phyloP scores from a whole-genome alignment of 805 yeast genomes.

The Lachancea dasiensis region DNA sequence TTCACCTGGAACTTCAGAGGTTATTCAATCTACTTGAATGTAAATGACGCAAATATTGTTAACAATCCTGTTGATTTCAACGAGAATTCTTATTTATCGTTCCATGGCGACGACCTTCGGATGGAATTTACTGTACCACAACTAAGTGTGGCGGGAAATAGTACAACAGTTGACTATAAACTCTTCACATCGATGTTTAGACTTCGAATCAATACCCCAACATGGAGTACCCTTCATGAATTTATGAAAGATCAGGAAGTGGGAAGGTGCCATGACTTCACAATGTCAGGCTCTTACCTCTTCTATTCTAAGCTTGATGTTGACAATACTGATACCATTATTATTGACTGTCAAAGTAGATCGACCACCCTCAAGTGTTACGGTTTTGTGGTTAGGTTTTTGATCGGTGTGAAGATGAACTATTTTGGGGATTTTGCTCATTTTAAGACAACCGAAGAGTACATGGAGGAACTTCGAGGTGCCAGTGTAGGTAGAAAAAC shows the following conservation, averaged over 20 bases:
- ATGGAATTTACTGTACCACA: conserved; percentile 53
- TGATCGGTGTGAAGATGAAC: conserved; percentile 74
- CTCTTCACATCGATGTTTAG: conserved; percentile 54
- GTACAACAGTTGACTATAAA: conserved; percentile 45
- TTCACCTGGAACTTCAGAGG: conserved; percentile 54
- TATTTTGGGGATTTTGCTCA: conserved; percentile 84
- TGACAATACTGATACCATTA: conserved; percentile 62
- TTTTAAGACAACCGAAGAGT: conserved; percentile 84
- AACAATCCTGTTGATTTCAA: conserved; percentile 81
- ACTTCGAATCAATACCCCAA: conserved; percentile 68
- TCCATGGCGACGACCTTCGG: conserved; percentile 56
- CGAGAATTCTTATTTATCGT: conserved; percentile 70
- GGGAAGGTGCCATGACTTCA: conserved; percentile 63
- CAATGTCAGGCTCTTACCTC: conserved; percentile 58
- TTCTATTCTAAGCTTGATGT: conserved; percentile 53
- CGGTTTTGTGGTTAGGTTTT: conserved; percentile 72
- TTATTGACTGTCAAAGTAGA: conserved; percentile 58
- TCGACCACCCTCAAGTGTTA: conserved; percentile 64
- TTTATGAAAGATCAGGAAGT: conserved; percentile 58
- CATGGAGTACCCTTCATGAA: conserved; percentile 83
- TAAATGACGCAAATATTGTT: conserved; percentile 82
- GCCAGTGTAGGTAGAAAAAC: background rate
- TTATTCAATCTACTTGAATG: conserved; percentile 63
- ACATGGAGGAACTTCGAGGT: conserved; percentile 34
- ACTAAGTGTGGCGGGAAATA: conserved; percentile 45